Evolutionary conservation across 2,329 filamentous ascomycete genomes (phyloP), one percentile per base, ranked within the genome.

Genomic region (Xylariaceae sp.): DNA sequence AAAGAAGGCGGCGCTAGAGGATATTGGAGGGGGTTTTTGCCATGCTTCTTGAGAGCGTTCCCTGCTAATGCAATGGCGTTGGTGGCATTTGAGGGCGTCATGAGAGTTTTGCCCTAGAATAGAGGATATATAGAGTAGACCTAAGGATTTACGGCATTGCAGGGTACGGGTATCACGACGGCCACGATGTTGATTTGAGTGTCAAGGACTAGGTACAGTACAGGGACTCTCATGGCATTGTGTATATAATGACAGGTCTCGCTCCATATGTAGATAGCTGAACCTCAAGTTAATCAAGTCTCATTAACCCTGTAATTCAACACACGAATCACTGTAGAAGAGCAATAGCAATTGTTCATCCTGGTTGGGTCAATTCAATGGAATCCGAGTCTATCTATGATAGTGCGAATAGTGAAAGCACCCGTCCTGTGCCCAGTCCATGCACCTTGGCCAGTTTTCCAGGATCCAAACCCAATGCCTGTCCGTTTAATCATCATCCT

Each of bases 1-100:
- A 79, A 78, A 46, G 92, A 97, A 70, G 77, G 76, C 46, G 95
- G 95, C 1, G 86, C 77, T 76, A 89, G 76, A 70, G 95, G 92
- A 0, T 98, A 92, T 73, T 98, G 92, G 88, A 83, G 95, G 65
- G 95, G 95, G 0, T 99, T 99, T 69, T 69, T 96, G 69, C 95
- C 95, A 1, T 98, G 93, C 72, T 96, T 98, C 71, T 72, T 98
- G 70, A 81, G 95, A 63, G 95, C 95, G 2, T 98, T 98, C 73
- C 95, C 95, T 14, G 93, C 95, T 20, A 98, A 98, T 78, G 95
- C 93, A 0, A 89, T 95, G 84, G 93, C 95, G 1, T 75, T 98
- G 70, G 86, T 97, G 51, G 93, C 90, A 23, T 98, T 98, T 79
- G 95, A 99, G 74, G 90, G 88, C 2, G 89, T 95, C 50, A 93